A percentile compares a stretch with the other conserved stretches of the same genome.
These are phyloP conservation scores for Podospora tetraspora DNA, from an alignment of 495 filamentous ascomycete species.

Conservation along the genomic window DNA sequence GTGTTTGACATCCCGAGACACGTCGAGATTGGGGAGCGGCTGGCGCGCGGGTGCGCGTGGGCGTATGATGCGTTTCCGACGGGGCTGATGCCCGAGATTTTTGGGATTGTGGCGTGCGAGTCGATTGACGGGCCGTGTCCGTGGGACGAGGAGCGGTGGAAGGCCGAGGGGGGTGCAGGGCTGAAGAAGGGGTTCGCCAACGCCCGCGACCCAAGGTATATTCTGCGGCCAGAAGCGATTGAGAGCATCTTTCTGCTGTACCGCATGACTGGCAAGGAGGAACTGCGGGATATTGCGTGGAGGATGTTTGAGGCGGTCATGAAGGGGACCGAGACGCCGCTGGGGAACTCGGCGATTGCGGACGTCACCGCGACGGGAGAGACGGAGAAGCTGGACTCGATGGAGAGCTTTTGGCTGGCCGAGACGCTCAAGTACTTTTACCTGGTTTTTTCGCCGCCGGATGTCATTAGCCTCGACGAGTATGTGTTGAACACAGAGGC, in stretches of 20 bases:
- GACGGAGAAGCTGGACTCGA: constrained; percentile 33
- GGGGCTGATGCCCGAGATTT: constrained; percentile 81
- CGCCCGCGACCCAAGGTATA: constrained; percentile 47
- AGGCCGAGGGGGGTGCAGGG: constrained; percentile 33
- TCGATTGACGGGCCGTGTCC: constrained; percentile 25
- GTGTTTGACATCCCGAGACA: constrained; percentile 60
- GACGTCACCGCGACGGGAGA: constrained; percentile 30
- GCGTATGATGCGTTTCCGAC: constrained; percentile 70
- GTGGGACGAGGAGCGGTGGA: constrained; percentile 30
- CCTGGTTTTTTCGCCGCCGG: constrained; percentile 45
- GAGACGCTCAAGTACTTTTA: constrained; percentile 41
- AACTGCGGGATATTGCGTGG: constrained; percentile 52
- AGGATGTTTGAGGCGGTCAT: constrained; percentile 50
- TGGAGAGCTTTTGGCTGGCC: constrained; percentile 47
- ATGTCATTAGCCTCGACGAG: constrained; percentile 60
- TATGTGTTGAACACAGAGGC: constrained; percentile 83
- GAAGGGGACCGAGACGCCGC: constrained; percentile 39
- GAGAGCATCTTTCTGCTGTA: constrained; percentile 65
- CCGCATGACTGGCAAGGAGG: constrained; percentile 50
- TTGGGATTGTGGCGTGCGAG: constrained; percentile 58
- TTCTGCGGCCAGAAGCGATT: constrained; percentile 62
- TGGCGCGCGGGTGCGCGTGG: constrained; percentile 83
- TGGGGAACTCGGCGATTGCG: constrained; percentile 45
- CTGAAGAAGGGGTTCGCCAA: constrained; percentile 55
- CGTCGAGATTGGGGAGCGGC: constrained; percentile 56